A percentile compares a stretch with the other conserved stretches of the same genome.
Conservation (phyloP, 2,329 filamentous ascomycete genomes). For the Penicillium crustosum region DNA sequence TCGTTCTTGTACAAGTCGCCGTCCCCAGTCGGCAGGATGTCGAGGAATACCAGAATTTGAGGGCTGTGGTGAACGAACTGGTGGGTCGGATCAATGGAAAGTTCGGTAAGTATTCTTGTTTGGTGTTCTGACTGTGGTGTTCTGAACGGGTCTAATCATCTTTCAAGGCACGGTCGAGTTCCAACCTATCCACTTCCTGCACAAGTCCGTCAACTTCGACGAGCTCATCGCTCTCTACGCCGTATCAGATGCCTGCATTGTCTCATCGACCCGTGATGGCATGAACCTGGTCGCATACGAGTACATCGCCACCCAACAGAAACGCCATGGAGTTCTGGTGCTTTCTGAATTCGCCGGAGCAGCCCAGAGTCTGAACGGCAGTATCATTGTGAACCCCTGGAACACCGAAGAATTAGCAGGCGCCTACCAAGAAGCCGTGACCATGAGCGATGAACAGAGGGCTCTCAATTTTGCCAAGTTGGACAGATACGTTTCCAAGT, state of each 20-base stretch:
- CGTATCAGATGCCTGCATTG: conserved; percentile 86
- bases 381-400: conserved; percentile 96
- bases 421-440: conserved; percentile 93
- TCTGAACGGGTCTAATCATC: conserved; percentile 14
- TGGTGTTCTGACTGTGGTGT: background rate
- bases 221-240: conserved; percentile 93
- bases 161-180: conserved; percentile 80
- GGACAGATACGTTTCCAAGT: conserved; percentile 94
- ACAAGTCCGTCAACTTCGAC: conserved; percentile 92
- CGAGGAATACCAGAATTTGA: conserved; percentile 95
- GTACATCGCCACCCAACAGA: conserved; percentile 90
- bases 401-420: conserved; percentile 94
- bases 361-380: conserved; percentile 89
- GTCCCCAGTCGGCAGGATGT: conserved; percentile 94
- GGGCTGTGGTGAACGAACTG: conserved; percentile 92
- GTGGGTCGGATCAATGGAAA: conserved; percentile 96
- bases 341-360: conserved; percentile 96
- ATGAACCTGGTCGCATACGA: conserved; percentile 99
- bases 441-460: conserved; percentile 87
- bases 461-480: conserved; percentile 86
- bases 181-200: conserved; percentile 98
- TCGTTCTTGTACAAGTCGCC: conserved; percentile 92
- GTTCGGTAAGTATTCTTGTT: conserved; percentile 59
- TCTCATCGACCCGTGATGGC: conserved; percentile 92
- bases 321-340: conserved; percentile 89